Percentiles rank a stretch among this genome's conserved stretches.
Conservation (phyloP, 1,284 basidiomycete species). For the Inonotus hispidus region DNA sequence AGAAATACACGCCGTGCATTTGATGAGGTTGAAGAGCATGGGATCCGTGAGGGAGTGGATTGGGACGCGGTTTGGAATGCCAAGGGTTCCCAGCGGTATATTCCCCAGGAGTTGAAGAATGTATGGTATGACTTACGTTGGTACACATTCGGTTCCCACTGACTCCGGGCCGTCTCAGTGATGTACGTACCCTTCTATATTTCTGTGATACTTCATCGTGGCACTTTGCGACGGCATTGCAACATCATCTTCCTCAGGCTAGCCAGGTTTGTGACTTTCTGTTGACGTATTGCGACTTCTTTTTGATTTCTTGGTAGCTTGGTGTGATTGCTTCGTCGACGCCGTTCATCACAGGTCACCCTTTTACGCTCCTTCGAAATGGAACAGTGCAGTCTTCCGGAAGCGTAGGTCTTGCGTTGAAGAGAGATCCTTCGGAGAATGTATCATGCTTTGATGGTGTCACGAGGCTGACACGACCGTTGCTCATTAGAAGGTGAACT, state of each 20-base stretch:
- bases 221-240: constrained; percentile 4
- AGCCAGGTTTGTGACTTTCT: neutral
- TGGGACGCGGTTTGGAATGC: constrained; percentile 16
- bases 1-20: neutral
- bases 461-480: constrained; percentile 3
- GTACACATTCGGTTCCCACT: neutral
- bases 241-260: constrained; percentile 2
- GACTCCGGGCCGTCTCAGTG: constrained; percentile 1
- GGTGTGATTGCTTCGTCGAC: constrained; percentile 16
- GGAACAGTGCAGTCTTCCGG: constrained; percentile 14
- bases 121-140: neutral
- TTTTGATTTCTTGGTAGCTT: constrained; percentile 4
- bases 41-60: neutral
- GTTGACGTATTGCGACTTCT: neutral
- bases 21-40: neutral
- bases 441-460: constrained; percentile 3
- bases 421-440: neutral
- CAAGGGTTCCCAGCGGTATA: neutral
- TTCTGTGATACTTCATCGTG: constrained; percentile 11
- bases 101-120: constrained; percentile 14
- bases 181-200: constrained; percentile 9
- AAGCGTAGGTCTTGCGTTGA: constrained; percentile 14
- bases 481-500: constrained; percentile 7
- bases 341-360: constrained; percentile 17
- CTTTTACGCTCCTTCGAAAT: constrained; percentile 16